Conservation (phyloP, 352 stramenopile genomes). For the Stramenopiles sp. region DNA sequence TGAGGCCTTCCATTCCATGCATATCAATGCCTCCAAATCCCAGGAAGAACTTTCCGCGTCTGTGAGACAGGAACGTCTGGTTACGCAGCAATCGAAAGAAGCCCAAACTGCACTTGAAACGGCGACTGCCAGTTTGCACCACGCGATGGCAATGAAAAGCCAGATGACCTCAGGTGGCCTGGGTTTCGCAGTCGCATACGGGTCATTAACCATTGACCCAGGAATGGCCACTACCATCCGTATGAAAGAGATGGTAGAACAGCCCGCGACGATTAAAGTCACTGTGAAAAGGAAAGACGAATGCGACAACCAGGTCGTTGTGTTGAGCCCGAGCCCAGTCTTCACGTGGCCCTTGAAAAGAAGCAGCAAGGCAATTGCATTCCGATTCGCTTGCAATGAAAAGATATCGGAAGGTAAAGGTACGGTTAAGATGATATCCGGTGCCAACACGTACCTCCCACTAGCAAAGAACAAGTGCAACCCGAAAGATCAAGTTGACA, state of each 20-base stretch:
- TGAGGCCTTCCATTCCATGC: not conserved
- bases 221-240: not conserved
- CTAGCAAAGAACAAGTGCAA: not conserved
- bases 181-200: not conserved
- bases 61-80: not conserved
- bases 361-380: not conserved
- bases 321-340: not conserved
- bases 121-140: not conserved
- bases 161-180: not conserved
- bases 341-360: not conserved
- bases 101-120: not conserved
- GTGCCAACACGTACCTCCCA: not conserved
- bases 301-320: not conserved
- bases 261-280: not conserved
- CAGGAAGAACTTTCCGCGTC: not conserved
- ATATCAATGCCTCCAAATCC: not conserved
- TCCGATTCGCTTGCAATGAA: not conserved
- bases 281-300: not conserved
- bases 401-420: not conserved
- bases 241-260: not conserved
- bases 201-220: not conserved
- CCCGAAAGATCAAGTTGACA: not conserved
- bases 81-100: not conserved
- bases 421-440: not conserved
- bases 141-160: not conserved